A percentile compares a stretch with the other conserved stretches of the same genome.
Evolutionary conservation across 352 stramenopile genomes (phyloP).

Genomic region (Phytopythium chamaehyphon): DNA sequence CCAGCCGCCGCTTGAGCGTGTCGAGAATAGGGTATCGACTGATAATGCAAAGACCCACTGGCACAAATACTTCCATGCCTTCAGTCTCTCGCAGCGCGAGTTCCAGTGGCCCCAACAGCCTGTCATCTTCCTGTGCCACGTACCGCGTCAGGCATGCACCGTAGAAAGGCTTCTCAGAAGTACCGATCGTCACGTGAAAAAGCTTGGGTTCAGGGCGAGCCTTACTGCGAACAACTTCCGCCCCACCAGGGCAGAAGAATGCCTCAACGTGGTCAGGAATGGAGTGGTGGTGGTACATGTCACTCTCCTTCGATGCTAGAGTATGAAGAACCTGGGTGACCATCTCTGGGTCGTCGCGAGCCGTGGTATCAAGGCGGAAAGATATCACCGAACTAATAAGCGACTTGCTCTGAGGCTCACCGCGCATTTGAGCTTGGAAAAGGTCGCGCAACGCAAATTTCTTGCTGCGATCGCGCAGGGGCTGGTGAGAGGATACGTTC

Average conservation of each 20-base stretch:
- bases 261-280: constrained; percentile 82
- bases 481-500: constrained; percentile 81
- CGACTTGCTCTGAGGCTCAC: constrained; percentile 52
- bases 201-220: constrained; percentile 56
- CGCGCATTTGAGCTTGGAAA: constrained; percentile 57
- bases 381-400: constrained; percentile 70
- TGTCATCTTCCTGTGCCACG: constrained; percentile 59
- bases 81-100: constrained; percentile 80
- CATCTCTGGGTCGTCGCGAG: constrained; percentile 50
- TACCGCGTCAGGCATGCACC: constrained; percentile 79
- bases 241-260: constrained; percentile 68
- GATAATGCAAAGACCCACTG: constrained; percentile 73
- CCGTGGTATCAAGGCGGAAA: constrained; percentile 60
- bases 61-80: constrained; percentile 74
- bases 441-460: constrained; percentile 62
- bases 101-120: constrained; percentile 66
- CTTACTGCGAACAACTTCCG: constrained; percentile 56
- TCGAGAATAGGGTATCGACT: constrained; percentile 79
- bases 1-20: constrained; percentile 69
- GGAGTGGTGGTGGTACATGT: constrained; percentile 68
- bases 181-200: constrained; percentile 84
- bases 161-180: constrained; percentile 78
- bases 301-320: constrained; percentile 55
- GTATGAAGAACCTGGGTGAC: constrained; percentile 71
- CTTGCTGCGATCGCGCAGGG: constrained; percentile 67